Evolutionary conservation across 305 asterid genomes (phyloP).

Genomic region (Caryopteris hybrid): DNA sequence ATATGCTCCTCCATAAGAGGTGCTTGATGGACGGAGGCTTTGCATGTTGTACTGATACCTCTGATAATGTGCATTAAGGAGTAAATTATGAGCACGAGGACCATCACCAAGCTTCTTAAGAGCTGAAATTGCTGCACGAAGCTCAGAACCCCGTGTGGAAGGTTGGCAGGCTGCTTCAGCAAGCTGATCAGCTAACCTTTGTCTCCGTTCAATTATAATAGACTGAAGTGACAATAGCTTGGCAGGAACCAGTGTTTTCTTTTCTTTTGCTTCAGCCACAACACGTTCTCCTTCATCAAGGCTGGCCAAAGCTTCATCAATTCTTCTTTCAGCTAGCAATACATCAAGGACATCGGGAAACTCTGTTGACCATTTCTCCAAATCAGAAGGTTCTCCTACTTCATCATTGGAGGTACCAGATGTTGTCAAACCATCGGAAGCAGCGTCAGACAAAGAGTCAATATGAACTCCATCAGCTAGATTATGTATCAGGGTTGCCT

Average conservation of each 20-base stretch:
- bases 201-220: conserved; percentile 71
- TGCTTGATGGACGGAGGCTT: conserved; percentile 89
- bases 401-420: conserved; percentile 44
- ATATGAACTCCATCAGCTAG: conserved; percentile 93
- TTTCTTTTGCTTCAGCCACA: conserved; percentile 73
- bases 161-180: conserved; percentile 97
- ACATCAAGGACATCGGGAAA: conserved; percentile 93
- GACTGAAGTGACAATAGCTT: conserved; percentile 53
- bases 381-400: conserved; percentile 64
- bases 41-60: conserved; percentile 93
- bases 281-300: conserved; percentile 87
- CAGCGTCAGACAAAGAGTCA: conserved; percentile 53
- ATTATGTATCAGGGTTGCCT: conserved; percentile 83
- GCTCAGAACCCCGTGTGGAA: conserved; percentile 93
- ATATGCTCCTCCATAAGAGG: conserved; percentile 96
- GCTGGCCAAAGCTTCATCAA: conserved; percentile 82
- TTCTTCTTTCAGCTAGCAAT: conserved; percentile 93
- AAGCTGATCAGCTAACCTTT: conserved; percentile 89
- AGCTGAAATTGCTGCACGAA: conserved; percentile 88
- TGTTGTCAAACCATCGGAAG: conserved; percentile 38
- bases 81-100: conserved; percentile 92
- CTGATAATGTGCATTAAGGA: conserved; percentile 90
- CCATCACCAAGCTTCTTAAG: conserved; percentile 96
- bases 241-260: conserved; percentile 43
- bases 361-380: conserved; percentile 77